Base-by-base conservation (phyloP, 2,329 filamentous ascomycete genomes). In the Calonectria crousiana region DNA sequence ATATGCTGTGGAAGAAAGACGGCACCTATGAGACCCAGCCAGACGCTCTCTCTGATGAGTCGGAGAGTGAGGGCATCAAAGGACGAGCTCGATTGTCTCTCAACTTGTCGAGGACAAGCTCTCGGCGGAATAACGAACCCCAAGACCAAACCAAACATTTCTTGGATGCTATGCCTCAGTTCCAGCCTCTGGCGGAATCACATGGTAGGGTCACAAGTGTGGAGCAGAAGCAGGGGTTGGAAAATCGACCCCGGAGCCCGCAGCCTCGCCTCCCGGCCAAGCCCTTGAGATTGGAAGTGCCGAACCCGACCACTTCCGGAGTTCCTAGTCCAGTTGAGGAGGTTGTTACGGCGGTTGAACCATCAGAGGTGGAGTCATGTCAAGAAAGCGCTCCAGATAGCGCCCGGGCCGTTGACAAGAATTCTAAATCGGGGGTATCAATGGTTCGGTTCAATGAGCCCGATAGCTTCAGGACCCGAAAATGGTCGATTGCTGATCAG, bases 1-100 rank as follows among this genome's bases (percentile, higher is more conserved):
- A 91, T 66, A 85, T 92, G 67, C 77, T 92, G 28, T 91, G 90
- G 89, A 89, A 87, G 76, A 90, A 87, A 74, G 90, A 91, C 13
- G 82, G 76, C 6, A 74, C 78, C 4, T 78, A 78, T 14, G 84
- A 85, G 8, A 78, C 80, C 3, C 78, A 83, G 11, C 81, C 81
- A 1, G 87, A 89, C 10, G 78, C 80, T 13, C 85, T 87, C 6
- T 86, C 86, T 2, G 87, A 89, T 30, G 89, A 89, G 28, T 90
- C 89, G 0, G 90, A 90, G 3, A 81, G 74, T 2, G 89, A 89
- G 44, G 80, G 79, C 32, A 79, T 79, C 5, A 83, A 87, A 69
- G 88, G 86, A 16, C 83, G 88, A 52, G 77, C 79, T 32, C 83
- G 84, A 62, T 78, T 83, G 10, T 84, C 85, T 4, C 79, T 82